phyloP scores from a whole-genome alignment of 2,329 filamentous ascomycete genomes.

The Bipolaris victoriae region DNA sequence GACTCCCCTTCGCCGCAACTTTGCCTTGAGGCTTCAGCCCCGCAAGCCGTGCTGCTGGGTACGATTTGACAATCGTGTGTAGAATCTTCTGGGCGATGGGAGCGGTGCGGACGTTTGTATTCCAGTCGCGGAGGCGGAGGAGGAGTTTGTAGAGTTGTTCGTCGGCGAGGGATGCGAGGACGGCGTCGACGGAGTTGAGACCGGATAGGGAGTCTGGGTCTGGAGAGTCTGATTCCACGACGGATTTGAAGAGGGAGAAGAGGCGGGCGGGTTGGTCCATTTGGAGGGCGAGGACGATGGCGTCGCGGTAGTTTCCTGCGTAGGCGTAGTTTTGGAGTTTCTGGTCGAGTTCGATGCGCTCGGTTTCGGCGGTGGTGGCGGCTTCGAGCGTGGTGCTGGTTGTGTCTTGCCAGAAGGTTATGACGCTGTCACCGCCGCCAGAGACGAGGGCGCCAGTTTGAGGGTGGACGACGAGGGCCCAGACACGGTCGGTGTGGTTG shows the following conservation, averaged over 20 bases:
- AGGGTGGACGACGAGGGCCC: constrained; percentile 77
- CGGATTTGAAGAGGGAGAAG: constrained; percentile 80
- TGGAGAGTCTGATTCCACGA: constrained; percentile 67
- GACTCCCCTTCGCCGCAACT: constrained; percentile 46
- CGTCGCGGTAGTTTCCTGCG: constrained; percentile 85
- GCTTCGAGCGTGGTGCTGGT: constrained; percentile 79
- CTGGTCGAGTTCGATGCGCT: constrained; percentile 91
- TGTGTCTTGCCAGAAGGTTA: constrained; percentile 96
- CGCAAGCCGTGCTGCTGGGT: constrained; percentile 78
- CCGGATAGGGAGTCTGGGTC: constrained; percentile 71
- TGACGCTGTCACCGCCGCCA: constrained; percentile 87
- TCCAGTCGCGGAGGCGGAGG: constrained; percentile 89
- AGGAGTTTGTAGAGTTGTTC: constrained; percentile 86
- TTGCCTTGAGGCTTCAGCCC: constrained; percentile 59
- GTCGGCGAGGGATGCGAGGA: constrained; percentile 77
- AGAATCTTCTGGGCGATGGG: constrained; percentile 85
- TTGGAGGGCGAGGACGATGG: constrained; percentile 87
- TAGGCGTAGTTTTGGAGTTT: constrained; percentile 92
- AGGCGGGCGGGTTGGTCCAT: constrained; percentile 92
- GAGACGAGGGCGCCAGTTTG: constrained; percentile 77
- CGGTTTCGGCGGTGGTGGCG: constrained; percentile 73
- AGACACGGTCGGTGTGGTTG: constrained; percentile 95
- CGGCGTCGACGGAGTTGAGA: constrained; percentile 74
- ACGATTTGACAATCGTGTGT: constrained; percentile 77
- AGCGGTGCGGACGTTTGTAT: constrained; percentile 89